These are phyloP conservation scores for Atkinsonella texensis DNA, from an alignment of 2,329 filamentous ascomycete genomes.

Conservation along the genomic window DNA sequence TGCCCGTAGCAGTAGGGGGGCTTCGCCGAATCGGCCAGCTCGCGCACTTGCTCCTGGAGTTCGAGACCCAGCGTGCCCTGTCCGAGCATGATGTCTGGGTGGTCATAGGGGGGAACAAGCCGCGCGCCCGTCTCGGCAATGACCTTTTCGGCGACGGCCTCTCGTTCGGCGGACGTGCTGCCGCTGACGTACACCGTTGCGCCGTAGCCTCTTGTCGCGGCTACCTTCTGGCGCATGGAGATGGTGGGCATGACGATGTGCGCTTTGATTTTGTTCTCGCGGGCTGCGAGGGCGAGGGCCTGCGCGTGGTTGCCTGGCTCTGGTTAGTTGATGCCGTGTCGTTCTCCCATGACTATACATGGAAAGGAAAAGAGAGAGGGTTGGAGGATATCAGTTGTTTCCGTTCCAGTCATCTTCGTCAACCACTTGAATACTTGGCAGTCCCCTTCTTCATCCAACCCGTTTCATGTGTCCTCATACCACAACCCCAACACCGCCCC, in stretches of 20 bases:
- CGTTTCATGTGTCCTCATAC: too few relatives aligned
- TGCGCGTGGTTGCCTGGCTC: constrained; percentile 83
- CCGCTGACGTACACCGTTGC: constrained; percentile 73
- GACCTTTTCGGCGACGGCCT: constrained; percentile 61
- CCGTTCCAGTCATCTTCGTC: too few relatives aligned
- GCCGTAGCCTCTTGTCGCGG: constrained; percentile 67
- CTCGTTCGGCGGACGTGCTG: constrained; percentile 66
- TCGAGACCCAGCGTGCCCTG: constrained; percentile 87
- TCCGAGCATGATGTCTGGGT: constrained; percentile 81
- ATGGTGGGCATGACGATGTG: constrained; percentile 91
- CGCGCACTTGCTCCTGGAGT: constrained; percentile 58
- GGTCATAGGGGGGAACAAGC: constrained; percentile 82
- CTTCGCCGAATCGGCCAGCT: too few relatives aligned
- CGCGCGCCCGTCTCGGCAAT: constrained; percentile 61
- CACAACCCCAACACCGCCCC: neutral
- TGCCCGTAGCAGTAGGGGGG: too few relatives aligned
- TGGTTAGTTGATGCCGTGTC: neutral
- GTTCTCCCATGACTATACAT: too few relatives aligned
- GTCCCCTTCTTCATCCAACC: neutral
- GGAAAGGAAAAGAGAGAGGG: neutral
- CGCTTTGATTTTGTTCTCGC: constrained; percentile 59
- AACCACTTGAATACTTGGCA: too few relatives aligned
- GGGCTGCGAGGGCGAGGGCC: constrained; percentile 76
- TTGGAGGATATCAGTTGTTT: too few relatives aligned
- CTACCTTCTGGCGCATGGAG: constrained; percentile 74